These are phyloP conservation scores for Coriolopsis trogii DNA, from an alignment of 1,284 basidiomycete genomes.

Conservation along the genomic window DNA sequence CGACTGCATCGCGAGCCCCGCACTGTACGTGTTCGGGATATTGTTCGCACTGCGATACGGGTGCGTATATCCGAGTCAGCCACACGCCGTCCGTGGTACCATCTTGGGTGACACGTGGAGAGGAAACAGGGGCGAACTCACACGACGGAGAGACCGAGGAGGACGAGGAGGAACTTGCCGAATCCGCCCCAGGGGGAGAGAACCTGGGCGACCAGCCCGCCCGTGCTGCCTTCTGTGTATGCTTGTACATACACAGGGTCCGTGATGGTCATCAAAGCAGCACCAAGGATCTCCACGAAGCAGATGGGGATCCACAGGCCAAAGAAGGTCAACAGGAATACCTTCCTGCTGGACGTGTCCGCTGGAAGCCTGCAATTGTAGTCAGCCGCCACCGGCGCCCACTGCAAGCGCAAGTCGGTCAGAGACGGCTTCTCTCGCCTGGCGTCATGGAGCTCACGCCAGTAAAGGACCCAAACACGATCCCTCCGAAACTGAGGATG, in stretches of 20 bases:
- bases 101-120: neutral
- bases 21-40: conserved; percentile 62
- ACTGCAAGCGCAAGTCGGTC: conserved; percentile 27
- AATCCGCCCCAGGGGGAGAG: conserved; percentile 51
- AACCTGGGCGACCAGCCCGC: conserved; percentile 47
- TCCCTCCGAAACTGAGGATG: conserved; percentile 59
- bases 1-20: conserved; percentile 58
- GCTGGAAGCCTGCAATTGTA: conserved; percentile 57
- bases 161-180: conserved; percentile 61
- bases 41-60: conserved; percentile 50
- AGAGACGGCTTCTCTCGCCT: neutral
- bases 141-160: conserved; percentile 59
- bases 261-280: conserved; percentile 59
- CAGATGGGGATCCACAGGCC: conserved; percentile 59
- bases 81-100: neutral
- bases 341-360: conserved; percentile 44
- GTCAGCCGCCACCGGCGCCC: conserved; percentile 55
- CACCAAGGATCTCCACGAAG: conserved; percentile 60
- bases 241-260: conserved; percentile 52
- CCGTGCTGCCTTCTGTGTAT: conserved; percentile 51
- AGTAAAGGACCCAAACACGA: conserved; percentile 56
- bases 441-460: conserved; percentile 39
- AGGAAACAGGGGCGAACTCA: conserved; percentile 30
- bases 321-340: conserved; percentile 59
- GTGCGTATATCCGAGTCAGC: neutral